phyloP scores from a whole-genome alignment of 352 stramenopile species.

The Globisporangium paroecandrum region DNA sequence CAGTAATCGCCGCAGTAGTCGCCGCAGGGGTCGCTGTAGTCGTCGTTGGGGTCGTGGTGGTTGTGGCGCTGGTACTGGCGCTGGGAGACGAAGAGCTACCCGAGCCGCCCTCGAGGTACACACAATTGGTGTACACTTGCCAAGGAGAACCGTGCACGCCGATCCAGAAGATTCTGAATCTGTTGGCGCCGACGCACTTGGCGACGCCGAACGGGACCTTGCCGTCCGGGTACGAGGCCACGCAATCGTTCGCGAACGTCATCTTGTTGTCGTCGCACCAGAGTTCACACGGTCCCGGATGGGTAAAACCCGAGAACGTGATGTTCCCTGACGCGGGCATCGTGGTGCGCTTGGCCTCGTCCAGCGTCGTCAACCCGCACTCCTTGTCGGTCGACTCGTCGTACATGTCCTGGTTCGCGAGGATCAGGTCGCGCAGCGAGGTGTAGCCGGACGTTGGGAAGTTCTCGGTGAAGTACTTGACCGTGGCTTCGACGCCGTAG shows the following conservation, averaged over 20 bases:
- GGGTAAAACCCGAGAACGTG: constrained; percentile 50
- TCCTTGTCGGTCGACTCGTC: neutral
- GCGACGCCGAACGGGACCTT: constrained; percentile 40
- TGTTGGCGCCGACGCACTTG: constrained; percentile 41
- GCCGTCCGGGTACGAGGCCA: constrained; percentile 32
- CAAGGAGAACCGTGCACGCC: constrained; percentile 42
- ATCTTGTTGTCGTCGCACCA: constrained; percentile 61
- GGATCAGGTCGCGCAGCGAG: constrained; percentile 29
- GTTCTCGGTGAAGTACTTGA: constrained; percentile 28
- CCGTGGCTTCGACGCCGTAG: constrained; percentile 20
- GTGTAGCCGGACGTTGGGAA: constrained; percentile 27
- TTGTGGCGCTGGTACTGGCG: neutral
- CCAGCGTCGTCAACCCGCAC: constrained; percentile 28
- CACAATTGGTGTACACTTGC: constrained; percentile 57
- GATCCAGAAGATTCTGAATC: constrained; percentile 48
- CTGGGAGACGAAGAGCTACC: constrained; percentile 12
- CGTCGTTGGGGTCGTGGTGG: constrained; percentile 1
- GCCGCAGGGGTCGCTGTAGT: neutral
- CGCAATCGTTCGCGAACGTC: constrained; percentile 45
- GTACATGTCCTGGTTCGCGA: constrained; percentile 15
- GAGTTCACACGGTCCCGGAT: constrained; percentile 57
- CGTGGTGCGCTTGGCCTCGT: constrained; percentile 28
- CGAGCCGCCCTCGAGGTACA: constrained; percentile 33
- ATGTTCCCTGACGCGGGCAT: constrained; percentile 33
- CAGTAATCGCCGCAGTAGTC: too few relatives aligned